A percentile compares a stretch with the other conserved stretches of the same genome.
Evolutionary conservation across 176 grass and related monocot genomes (phyloP).

Genomic region (Bromus sterilis): DNA sequence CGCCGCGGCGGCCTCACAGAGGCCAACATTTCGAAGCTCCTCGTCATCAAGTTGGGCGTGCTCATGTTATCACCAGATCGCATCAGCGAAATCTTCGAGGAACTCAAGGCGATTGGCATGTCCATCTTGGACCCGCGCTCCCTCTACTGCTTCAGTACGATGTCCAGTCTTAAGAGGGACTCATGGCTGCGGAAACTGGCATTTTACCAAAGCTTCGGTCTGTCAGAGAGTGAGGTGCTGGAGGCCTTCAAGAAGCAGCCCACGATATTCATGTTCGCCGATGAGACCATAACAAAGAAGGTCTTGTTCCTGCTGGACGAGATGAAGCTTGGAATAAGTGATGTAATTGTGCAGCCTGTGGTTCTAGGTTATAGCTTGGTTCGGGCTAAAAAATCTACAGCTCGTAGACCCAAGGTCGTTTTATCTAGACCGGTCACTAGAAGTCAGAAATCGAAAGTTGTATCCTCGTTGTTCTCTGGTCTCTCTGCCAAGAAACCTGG

Average conservation of each 20-base stretch:
- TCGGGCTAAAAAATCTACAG: too few species aligned
- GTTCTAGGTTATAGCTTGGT: not conserved
- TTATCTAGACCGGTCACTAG: too few species aligned
- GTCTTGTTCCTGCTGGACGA: conserved; percentile 20
- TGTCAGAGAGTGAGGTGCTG: conserved; percentile 13
- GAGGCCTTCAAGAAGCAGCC: conserved; percentile 30
- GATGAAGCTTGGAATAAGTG: conserved; percentile 17
- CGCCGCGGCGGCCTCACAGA: not conserved
- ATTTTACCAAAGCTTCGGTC: conserved; percentile 30
- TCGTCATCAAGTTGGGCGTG: not conserved
- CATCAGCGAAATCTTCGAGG: conserved; percentile 20
- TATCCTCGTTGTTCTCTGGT: too few species aligned
- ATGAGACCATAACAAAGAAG: conserved; percentile 17
- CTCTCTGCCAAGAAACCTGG: too few species aligned
- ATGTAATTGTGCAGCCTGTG: conserved; percentile 11
- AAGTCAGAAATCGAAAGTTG: too few species aligned
- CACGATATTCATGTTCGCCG: not conserved
- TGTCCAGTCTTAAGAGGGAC: not conserved
- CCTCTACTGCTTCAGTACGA: not conserved
- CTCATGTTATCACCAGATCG: conserved; percentile 1
- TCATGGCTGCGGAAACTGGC: conserved; percentile 30
- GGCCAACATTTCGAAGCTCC: conserved; percentile 1
- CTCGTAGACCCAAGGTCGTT: too few species aligned
- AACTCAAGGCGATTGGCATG: conserved; percentile 10
- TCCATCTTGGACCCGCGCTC: not conserved